phyloP scores from a whole-genome alignment of 2,329 filamentous ascomycete species.

The Ophiognomonia clavigignenti-juglandacearum region DNA sequence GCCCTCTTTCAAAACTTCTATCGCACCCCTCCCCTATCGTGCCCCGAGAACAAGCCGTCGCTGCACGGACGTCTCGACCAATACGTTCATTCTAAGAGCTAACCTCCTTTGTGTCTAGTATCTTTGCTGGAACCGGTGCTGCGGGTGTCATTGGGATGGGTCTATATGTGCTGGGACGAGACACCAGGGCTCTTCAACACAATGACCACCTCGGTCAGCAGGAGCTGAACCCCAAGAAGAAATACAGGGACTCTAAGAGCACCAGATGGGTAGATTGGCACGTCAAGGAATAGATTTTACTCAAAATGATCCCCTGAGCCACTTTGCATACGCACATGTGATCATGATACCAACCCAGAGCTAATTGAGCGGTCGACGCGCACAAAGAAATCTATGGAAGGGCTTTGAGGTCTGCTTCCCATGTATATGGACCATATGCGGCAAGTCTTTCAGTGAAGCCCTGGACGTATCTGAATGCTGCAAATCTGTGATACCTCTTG shows the following conservation, averaged over 20 bases:
- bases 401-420: no score
- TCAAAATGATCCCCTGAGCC: neutral
- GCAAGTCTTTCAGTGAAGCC: no score
- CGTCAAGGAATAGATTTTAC: neutral
- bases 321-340: neutral
- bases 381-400: no score
- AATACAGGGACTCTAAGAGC: constrained; percentile 7
- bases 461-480: no score
- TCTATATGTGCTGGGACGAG: constrained; percentile 4
- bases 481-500: no score
- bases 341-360: neutral
- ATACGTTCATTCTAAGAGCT: neutral
- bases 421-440: no score
- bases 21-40: neutral
- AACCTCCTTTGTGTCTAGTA: neutral
- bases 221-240: constrained; percentile 8
- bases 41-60: neutral
- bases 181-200: constrained; percentile 2
- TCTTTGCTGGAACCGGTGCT: constrained; percentile 1
- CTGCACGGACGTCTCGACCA: neutral
- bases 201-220: constrained; percentile 3
- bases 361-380: neutral
- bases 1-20: no score
- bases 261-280: constrained; percentile 7
- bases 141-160: constrained; percentile 8